Evolutionary conservation across 768 basidiomycete genomes (phyloP), one percentile per base, ranked within the genome.

Genomic region (Leccinum olivaceopallidum): DNA sequence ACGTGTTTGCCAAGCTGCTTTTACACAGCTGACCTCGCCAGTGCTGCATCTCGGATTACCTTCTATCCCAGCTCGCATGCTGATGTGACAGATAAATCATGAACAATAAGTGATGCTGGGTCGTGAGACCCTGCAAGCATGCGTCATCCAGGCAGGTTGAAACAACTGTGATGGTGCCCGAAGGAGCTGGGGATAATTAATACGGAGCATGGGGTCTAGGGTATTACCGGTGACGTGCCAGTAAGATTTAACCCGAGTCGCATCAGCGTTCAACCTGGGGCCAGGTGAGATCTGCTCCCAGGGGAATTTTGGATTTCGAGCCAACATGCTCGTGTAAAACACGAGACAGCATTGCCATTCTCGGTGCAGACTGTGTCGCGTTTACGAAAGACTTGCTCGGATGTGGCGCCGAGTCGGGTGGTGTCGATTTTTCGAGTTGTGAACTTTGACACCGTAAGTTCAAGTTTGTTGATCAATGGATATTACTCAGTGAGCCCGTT

Each of bases 111-210:
- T 37, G 8, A 5, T 52, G 42, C 13, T 26, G 28, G 18, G 28
- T 24, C 26, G 7, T n/a, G 18, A 24, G 55, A 61, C 68, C 69
- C 63, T 69, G 60, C 37, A 39, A 18, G 28, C 66, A 63, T 56
- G 68, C 34, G 55, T 60, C 36, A 20, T 56, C 51, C 68, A 34
- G 47, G 56, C 28, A 55, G 14, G 12, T 49, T 53, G 42, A 34
- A 24, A 53, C 18, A 18, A 42, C 18, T 12, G 14, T 57, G 55
- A 62, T 65, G 18, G 52, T 49, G 55, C 51, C 58, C 10, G 37
- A 56, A 60, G 39, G 54, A 58, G 49, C 36, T 18, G 32, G 8
- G 20, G 60, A 12, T 44, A 6, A 56, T 24, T 28, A 30, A 30
- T 30, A 30, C 39, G 56, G 22, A 22, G 3, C 10, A 44, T 44